phyloP scores from a whole-genome alignment of 345 rosid species.

The Schrenkiella parvula region DNA sequence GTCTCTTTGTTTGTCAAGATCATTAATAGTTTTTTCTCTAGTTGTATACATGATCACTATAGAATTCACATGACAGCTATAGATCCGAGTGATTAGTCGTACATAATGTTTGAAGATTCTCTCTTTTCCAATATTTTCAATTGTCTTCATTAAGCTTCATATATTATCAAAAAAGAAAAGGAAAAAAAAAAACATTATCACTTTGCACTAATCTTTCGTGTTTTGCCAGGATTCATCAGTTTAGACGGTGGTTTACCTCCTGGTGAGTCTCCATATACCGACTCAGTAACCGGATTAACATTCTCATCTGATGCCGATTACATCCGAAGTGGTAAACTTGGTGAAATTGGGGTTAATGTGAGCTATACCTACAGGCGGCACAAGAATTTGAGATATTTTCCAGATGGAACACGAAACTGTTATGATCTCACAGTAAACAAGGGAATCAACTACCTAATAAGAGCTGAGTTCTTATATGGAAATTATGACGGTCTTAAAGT shows the following conservation, averaged over 20 bases:
- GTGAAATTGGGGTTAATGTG: background rate
- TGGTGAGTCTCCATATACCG: conserved; percentile 10
- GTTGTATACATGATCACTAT: background rate
- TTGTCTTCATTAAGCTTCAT: background rate
- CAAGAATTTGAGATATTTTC: conserved; percentile 25
- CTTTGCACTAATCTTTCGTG: background rate
- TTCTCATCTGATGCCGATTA: conserved; percentile 28
- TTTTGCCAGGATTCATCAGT: conserved; percentile 39
- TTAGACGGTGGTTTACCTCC: conserved; percentile 38
- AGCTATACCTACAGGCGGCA: background rate
- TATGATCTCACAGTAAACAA: conserved; percentile 17
- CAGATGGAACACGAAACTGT: conserved; percentile 34
- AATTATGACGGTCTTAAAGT: conserved; percentile 34
- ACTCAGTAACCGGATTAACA: background rate
- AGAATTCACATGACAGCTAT: background rate
- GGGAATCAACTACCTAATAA: conserved; percentile 32
- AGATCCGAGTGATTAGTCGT: too few species aligned
- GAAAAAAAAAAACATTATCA: too few species aligned
- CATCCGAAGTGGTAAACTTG: conserved; percentile 18
- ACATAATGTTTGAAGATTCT: too few species aligned
- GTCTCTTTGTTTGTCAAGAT: background rate
- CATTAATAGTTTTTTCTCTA: background rate
- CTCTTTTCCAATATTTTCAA: too few species aligned
- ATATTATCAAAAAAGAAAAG: background rate
- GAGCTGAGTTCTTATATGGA: conserved; percentile 36